A percentile compares a stretch with the other conserved stretches of the same genome.
Conservation (phyloP, 169 alveolate genomes). For the Perkinsus olseni region DNA sequence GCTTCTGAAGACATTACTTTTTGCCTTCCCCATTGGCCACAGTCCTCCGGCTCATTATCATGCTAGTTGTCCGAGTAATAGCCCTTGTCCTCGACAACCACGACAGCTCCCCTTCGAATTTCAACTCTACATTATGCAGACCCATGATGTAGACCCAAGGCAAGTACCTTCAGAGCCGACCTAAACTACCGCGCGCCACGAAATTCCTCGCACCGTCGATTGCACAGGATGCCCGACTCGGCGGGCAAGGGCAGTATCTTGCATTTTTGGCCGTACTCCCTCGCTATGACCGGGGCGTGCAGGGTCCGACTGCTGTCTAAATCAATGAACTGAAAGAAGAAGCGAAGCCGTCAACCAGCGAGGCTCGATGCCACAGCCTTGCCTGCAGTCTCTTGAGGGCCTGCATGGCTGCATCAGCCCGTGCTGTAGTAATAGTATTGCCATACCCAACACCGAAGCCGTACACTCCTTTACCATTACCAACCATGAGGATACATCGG, state of each 20-base stretch:
- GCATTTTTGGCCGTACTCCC: neutral
- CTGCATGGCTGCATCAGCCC: neutral
- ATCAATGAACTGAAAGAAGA: neutral
- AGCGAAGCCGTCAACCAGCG: neutral
- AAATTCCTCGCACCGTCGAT: neutral
- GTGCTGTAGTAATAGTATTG: neutral
- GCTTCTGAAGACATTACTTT: neutral
- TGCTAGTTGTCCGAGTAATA: constrained; percentile 16
- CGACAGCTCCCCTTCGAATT: constrained; percentile 14
- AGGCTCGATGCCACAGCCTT: neutral
- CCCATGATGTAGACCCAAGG: constrained; percentile 28
- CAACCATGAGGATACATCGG: constrained; percentile 26
- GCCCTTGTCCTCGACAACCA: constrained; percentile 29
- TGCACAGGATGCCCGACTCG: constrained; percentile 23
- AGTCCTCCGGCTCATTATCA: constrained; percentile 17
- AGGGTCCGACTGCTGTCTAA: neutral
- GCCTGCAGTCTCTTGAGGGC: neutral
- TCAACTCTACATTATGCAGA: constrained; percentile 18
- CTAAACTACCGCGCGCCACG: neutral
- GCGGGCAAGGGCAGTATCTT: constrained; percentile 14
- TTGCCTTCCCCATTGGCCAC: constrained; percentile 25
- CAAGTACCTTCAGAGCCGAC: neutral
- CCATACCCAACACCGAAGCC: constrained; percentile 26
- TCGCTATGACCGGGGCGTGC: neutral
- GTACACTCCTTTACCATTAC: constrained; percentile 25